Base-by-base conservation (phyloP, 192 early-diverging fungal genomes). In the Podila minutissima region DNA sequence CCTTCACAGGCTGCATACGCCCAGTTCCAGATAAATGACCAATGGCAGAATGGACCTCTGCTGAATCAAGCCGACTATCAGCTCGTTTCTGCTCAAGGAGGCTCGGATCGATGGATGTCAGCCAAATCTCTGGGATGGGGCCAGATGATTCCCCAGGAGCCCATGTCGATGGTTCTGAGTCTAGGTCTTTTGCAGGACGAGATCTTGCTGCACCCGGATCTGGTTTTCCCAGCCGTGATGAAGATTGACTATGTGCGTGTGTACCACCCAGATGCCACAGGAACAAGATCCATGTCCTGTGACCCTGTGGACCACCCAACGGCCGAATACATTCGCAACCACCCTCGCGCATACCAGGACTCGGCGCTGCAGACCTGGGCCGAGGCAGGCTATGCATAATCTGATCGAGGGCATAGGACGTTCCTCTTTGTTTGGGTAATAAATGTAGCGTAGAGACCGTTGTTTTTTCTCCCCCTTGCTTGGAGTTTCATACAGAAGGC, bases 91-190 rank as follows among this genome's bases (percentile, higher is more conserved):
- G n/a, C 22, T 1, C n/a, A 55, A 24, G 24, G 53, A 24, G 53
- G 53, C 8, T 4, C 1, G 3, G 6, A 55, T 55, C 53, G n/a
- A 12, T 55, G 53, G 53, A 82, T 69, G 81, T 75, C n/a, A 82
- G 83, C 55, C 76, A 82, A 86, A 69, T 82, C 46, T 41, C 86
- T 64, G 76, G 81, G 29, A 69, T 71, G 13, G 74, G 82, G 83
- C 59, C 83, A 84, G 31, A 55, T 79, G 19, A 84, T 89, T 37
- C 62, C 88, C 28, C 86, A 89, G 61, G 88, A 89, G 67, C 88
- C 88, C 66, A 89, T 89, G 88, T 89, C 84, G 59, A 88, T 89
- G 32, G 88, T 89, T 41, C 72, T 89, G 72, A 87, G 87, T 48
- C 72, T 89, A 63, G 88, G 85, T 13, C 82, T 89, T 46, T 75